phyloP scores from a whole-genome alignment of 805 yeast genomes.

The Hagleromyces aurorensis region DNA sequence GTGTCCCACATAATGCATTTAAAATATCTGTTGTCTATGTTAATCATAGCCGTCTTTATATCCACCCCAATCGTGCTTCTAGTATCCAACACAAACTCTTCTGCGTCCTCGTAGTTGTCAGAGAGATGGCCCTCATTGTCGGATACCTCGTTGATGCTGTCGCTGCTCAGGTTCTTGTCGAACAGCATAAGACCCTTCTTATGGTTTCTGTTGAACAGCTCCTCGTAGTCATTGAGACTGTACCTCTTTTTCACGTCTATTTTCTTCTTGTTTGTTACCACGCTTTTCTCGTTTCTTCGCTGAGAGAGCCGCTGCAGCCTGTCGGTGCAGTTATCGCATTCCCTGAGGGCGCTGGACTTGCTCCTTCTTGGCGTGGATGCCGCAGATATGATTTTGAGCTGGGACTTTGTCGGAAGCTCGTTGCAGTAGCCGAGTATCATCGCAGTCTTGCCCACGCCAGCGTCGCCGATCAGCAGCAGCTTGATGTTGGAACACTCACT shows the following conservation, averaged over 20 bases:
- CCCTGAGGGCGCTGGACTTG: slow-evolving; percentile 1
- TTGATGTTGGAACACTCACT: slow-evolving; percentile 26
- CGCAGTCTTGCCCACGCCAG: slow-evolving; percentile 44
- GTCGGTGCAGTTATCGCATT: slow-evolving; percentile 3
- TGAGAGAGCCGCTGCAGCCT: slow-evolving; percentile 2
- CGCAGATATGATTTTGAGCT: slow-evolving; percentile 9
- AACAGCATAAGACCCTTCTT: slow-evolving; percentile 8
- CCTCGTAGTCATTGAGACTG: slow-evolving; percentile 30
- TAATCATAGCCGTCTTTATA: slow-evolving; percentile 37
- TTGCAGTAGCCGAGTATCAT: slow-evolving; percentile 37
- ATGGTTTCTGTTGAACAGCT: slow-evolving; percentile 16
- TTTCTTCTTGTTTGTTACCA: slow-evolving; percentile 9
- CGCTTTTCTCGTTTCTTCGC: slow-evolving; percentile 3
- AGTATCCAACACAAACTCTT: slow-evolving; percentile 31
- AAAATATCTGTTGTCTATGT: slow-evolving; percentile 37
- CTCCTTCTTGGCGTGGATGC: slow-evolving; percentile 5
- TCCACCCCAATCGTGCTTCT: slow-evolving; percentile 42
- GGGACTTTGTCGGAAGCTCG: slow-evolving; percentile 26
- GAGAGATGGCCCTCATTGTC: slow-evolving; percentile 1
- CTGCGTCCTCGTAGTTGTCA: slow-evolving; percentile 11
- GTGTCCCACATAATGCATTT: slow-evolving; percentile 44
- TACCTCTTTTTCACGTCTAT: slow-evolving; percentile 24
- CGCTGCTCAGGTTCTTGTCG: slow-evolving; percentile 3
- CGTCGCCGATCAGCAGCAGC: slow-evolving; percentile 37
- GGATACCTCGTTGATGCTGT: slow-evolving; percentile 7